A percentile compares a stretch with the other conserved stretches of the same genome.
Conservation (phyloP, 1,139 yeast species). For the Suhomyces yuchorum region DNA sequence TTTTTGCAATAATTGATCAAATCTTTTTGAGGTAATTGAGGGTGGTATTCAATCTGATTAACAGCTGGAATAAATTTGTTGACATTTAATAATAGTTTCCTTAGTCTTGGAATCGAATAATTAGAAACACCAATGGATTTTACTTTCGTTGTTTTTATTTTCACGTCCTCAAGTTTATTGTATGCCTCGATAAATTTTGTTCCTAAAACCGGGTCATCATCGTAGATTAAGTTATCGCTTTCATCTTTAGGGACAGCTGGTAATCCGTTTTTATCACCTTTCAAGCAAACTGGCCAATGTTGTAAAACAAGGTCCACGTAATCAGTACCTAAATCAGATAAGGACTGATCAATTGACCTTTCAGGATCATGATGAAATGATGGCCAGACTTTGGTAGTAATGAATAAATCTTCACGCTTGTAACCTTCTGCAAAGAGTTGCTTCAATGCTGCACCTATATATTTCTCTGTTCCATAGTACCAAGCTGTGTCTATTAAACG, state of each 20-base stretch:
- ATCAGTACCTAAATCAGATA: constrained; percentile 48
- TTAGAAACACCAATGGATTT: constrained; percentile 39
- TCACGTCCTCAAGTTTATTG: constrained; percentile 47
- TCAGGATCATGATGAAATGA: constrained; percentile 41
- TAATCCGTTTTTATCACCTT: constrained; percentile 40
- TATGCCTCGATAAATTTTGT: constrained; percentile 49
- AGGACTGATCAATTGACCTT: constrained; percentile 38
- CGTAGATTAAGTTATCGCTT: constrained; percentile 45
- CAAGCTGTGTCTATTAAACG: constrained; percentile 48
- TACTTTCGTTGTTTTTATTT: constrained; percentile 31
- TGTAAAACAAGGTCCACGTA: constrained; percentile 61
- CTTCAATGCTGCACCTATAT: constrained; percentile 52
- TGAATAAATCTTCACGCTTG: constrained; percentile 58
- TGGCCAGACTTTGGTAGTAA: constrained; percentile 65
- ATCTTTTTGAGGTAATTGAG: constrained; percentile 42
- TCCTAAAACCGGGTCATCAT: constrained; percentile 43
- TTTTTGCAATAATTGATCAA: constrained; percentile 31
- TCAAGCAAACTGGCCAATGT: constrained; percentile 59
- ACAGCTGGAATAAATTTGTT: constrained; percentile 33
- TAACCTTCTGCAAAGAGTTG: constrained; percentile 51
- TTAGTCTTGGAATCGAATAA: constrained; percentile 32
- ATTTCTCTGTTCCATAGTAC: constrained; percentile 53
- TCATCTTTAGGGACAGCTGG: constrained; percentile 40
- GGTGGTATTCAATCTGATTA: constrained; percentile 43
- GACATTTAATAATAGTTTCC: constrained; percentile 29